A percentile compares a stretch with the other conserved stretches of the same genome.
phyloP scores from a whole-genome alignment of 768 basidiomycete species.

The Lentinus brumalis region DNA sequence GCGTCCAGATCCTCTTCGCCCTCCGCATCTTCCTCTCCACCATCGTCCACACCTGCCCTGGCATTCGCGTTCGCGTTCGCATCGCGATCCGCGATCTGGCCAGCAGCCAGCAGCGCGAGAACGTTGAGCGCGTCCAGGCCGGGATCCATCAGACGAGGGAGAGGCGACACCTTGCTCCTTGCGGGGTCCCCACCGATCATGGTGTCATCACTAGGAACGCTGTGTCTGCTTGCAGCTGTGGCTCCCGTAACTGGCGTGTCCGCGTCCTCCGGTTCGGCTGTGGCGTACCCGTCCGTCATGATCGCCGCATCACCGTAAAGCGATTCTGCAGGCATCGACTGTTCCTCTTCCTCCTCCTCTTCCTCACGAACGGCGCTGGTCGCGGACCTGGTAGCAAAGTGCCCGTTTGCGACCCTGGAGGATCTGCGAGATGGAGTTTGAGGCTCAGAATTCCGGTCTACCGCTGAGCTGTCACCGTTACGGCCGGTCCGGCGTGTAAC shows the following conservation, averaged over 20 bases:
- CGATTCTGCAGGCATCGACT: not conserved
- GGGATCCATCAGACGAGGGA: not conserved
- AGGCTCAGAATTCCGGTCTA: not conserved
- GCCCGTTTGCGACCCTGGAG: constrained; percentile 7
- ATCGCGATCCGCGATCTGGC: not conserved
- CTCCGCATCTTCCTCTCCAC: constrained; percentile 28
- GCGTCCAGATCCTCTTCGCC: constrained; percentile 35
- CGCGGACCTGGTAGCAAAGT: not conserved
- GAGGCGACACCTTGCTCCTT: constrained; percentile 26
- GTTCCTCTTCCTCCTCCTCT: constrained; percentile 15
- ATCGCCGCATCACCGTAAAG: constrained; percentile 7
- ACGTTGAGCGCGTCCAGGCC: constrained; percentile 1
- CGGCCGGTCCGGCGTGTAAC: constrained; percentile 11
- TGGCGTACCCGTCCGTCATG: constrained; percentile 2
- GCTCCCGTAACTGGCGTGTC: constrained; percentile 51
- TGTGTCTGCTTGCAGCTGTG: constrained; percentile 47
- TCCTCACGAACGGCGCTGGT: constrained; percentile 4
- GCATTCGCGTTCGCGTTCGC: not conserved
- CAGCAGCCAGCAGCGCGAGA: not conserved
- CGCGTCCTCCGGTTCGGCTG: constrained; percentile 29
- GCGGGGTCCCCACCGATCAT: constrained; percentile 41
- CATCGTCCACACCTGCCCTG: not conserved
- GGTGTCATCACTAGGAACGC: constrained; percentile 61
- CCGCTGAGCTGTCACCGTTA: constrained; percentile 10
- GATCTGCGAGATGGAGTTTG: constrained; percentile 11